Conservation (phyloP, 352 stramenopile genomes). For the Chrysophaeum taylorii region DNA sequence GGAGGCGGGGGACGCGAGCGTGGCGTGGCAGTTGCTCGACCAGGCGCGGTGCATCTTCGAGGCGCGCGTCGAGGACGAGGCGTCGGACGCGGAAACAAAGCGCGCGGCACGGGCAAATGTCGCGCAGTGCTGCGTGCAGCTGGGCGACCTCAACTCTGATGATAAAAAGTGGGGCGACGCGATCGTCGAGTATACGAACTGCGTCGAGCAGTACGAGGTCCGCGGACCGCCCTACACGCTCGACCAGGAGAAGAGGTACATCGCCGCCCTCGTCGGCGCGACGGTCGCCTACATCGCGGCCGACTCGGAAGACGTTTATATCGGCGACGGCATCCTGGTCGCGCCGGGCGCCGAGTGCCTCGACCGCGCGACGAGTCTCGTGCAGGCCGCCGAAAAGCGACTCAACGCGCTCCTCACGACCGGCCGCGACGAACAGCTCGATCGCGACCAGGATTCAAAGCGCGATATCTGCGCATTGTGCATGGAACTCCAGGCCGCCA, state of each 20-base stretch:
- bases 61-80: not conserved
- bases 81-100: no score
- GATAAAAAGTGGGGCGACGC: not conserved
- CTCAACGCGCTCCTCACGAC: slow-evolving; percentile 1
- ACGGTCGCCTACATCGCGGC: not conserved
- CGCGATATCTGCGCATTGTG: not conserved
- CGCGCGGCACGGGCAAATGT: no score
- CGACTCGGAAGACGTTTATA: not conserved
- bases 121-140: not conserved
- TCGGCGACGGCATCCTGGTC: not conserved
- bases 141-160: not conserved
- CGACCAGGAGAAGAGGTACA: not conserved
- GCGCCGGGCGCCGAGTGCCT: not conserved
- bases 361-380: not conserved
- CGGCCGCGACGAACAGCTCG: not conserved
- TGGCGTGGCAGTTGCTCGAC: not conserved
- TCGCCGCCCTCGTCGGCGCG: not conserved
- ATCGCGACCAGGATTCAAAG: not conserved
- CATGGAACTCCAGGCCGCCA: not conserved
- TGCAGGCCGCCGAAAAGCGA: not conserved
- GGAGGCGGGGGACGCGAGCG: not conserved
- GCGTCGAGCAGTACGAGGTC: not conserved
- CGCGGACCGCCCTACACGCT: not conserved
- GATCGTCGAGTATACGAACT: not conserved
- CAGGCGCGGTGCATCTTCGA: slow-evolving; percentile 4